A percentile compares a stretch with the other conserved stretches of the same genome.
Evolutionary conservation across 2,329 filamentous ascomycete genomes (phyloP).

Genomic region (Zymoseptoria ardabiliae): DNA sequence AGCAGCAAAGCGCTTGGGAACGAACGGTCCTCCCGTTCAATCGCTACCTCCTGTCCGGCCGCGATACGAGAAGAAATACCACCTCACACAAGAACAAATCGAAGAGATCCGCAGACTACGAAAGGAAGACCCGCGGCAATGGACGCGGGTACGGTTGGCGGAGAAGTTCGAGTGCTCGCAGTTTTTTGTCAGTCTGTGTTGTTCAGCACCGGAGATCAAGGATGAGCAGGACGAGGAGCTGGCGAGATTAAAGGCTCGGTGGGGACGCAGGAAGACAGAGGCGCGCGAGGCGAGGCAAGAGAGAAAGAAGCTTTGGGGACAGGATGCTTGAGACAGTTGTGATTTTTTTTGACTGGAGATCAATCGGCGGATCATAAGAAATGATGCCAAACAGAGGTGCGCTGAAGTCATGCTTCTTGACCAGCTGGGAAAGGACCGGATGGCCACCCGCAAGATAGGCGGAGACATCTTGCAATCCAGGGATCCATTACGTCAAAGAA

Average conservation of each 20-base stretch:
- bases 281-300: slow-evolving; percentile 54
- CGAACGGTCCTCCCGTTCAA: slow-evolving; percentile 15
- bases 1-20: slow-evolving; percentile 17
- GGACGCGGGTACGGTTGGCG: slow-evolving; percentile 53
- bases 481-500: neutral
- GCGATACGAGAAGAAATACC: slow-evolving; percentile 53
- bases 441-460: neutral
- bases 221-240: slow-evolving; percentile 40
- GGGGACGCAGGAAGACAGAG: slow-evolving; percentile 52
- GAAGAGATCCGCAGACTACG: slow-evolving; percentile 53
- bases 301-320: slow-evolving; percentile 55
- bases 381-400: neutral
- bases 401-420: neutral
- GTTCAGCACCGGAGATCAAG: slow-evolving; percentile 40
- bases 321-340: slow-evolving; percentile 41
- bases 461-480: neutral
- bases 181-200: slow-evolving; percentile 56
- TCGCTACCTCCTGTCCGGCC: slow-evolving; percentile 45
- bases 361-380: neutral
- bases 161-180: slow-evolving; percentile 56
- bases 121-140: slow-evolving; percentile 47
- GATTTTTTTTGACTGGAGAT: neutral
- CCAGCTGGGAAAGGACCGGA: neutral
- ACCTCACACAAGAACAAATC: slow-evolving; percentile 50
- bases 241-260: slow-evolving; percentile 50